A percentile compares a stretch with the other conserved stretches of the same genome.
These are phyloP conservation scores for Beauveria rudraprayagi DNA, from an alignment of 2,329 filamentous ascomycete genomes.

Conservation along the genomic window DNA sequence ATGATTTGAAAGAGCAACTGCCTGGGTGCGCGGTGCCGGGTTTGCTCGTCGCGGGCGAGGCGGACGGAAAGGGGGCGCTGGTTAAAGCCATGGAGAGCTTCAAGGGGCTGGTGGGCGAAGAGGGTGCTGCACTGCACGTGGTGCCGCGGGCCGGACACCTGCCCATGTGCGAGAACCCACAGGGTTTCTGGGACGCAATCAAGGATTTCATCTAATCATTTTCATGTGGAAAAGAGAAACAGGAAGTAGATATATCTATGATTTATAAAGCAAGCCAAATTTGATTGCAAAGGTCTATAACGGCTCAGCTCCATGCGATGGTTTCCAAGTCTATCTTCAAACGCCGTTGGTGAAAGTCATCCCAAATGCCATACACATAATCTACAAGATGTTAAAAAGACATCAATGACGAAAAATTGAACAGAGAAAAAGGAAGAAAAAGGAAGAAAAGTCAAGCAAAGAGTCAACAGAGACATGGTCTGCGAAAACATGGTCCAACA, in stretches of 20 bases:
- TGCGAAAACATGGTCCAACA: no score
- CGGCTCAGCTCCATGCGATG: neutral
- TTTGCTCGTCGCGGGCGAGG: slow-evolving; percentile 63
- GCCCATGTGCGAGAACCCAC: slow-evolving; percentile 72
- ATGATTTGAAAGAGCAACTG: slow-evolving; percentile 56
- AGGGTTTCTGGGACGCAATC: slow-evolving; percentile 58
- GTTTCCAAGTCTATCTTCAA: neutral
- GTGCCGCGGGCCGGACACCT: slow-evolving; percentile 69
- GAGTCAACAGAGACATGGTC: no score
- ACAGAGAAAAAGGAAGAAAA: neutral
- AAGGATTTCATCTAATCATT: slow-evolving; percentile 43
- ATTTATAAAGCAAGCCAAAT: neutral
- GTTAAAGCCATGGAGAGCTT: slow-evolving; percentile 76
- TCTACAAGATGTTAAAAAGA: neutral
- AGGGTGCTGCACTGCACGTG: slow-evolving; percentile 51
- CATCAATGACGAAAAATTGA: no score
- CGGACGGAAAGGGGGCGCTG: slow-evolving; percentile 61
- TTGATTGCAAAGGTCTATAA: neutral
- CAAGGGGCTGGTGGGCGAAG: slow-evolving; percentile 46
- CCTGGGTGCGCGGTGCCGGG: slow-evolving; percentile 47
- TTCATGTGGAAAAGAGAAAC: neutral
- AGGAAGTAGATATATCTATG: neutral
- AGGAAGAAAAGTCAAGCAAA: neutral
- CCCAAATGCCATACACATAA: neutral
- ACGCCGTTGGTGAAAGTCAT: neutral